Evolutionary conservation across 2,329 filamentous ascomycete genomes (phyloP), one percentile per base, ranked within the genome.

Genomic region (Colletotrichum lini): DNA sequence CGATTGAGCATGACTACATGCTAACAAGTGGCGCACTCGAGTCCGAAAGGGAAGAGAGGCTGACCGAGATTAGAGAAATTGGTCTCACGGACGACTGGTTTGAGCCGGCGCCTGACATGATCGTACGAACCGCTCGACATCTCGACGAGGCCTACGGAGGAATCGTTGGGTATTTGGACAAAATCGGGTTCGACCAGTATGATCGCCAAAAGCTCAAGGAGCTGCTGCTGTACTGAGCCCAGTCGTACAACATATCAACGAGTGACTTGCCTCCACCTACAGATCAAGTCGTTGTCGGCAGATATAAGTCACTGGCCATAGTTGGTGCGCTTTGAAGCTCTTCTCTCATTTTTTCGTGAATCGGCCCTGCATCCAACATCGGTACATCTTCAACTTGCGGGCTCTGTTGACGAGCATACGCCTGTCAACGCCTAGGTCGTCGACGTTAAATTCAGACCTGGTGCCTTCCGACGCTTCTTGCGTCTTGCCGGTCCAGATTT

Each of bases 381-480:
- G 91, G 82, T 98, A 98, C 96, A 99, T 99, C 84, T 98, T 99
- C 59, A 98, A 86, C 82, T 95, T 93, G 78, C 92, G 90, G 65
- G 95, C 94, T 74, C 96, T 90, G 80, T 99, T 99, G 67, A 99
- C 94, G 66, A 99, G 87, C 85, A 99, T 88, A 71, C 96, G 91
- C 74, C 94, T 91, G 80, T 99, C 96, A 66, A 96, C 88, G 35
- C 92, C 96, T 45, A 98, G 87, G 57, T 96, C 90, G 67, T 93
- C 84, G 57, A 98, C 84, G 59, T 94, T 89, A 76, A 98, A 94
- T 1, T 80, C 80, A 16, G 77, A 77, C 66, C 78, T 75, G 60
- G 82, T 76, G 45, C 75, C 73, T 66, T 77, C 75, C 38, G 58
- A 72, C 69, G 62, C 73, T 59, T 71, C 75, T 62, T 79, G 79